A percentile compares a stretch with the other conserved stretches of the same genome.
Conservation (phyloP, 163 green algal species). For the Prototheca wickerhamii region DNA sequence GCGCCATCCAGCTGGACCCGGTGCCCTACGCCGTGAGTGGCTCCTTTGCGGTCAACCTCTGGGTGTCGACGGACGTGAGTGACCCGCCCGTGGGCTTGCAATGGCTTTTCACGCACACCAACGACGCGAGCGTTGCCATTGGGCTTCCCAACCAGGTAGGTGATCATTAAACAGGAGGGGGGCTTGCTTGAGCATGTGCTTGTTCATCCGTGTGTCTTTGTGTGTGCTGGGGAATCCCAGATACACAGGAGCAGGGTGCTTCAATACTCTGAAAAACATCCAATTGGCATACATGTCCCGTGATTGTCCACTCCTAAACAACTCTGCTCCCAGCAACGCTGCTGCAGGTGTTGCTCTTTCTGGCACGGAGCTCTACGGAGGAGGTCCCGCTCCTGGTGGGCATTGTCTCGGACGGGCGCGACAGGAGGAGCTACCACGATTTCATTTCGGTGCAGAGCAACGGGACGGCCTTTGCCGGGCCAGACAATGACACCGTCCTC, state of each 20-base stretch:
- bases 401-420: not conserved
- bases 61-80: not conserved
- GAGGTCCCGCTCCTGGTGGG: not conserved
- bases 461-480: not conserved
- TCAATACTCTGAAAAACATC: no score
- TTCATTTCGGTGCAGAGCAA: not conserved
- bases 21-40: not conserved
- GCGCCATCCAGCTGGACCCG: not conserved
- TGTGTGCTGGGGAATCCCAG: no score
- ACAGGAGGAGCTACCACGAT: not conserved
- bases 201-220: no score
- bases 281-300: no score
- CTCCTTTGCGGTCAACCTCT: slow-evolving; percentile 3
- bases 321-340: no score
- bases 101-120: not conserved
- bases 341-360: not conserved
- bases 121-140: not conserved
- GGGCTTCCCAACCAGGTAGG: not conserved
- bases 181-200: no score
- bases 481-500: not conserved
- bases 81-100: not conserved
- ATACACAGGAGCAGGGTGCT: no score
- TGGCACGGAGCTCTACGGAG: not conserved
- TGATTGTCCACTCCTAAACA: no score
- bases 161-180: not conserved